A percentile compares a stretch with the other conserved stretches of the same genome.
These are phyloP conservation scores for Obba rivulosa DNA, from an alignment of 768 basidiomycete species.

Conservation along the genomic window DNA sequence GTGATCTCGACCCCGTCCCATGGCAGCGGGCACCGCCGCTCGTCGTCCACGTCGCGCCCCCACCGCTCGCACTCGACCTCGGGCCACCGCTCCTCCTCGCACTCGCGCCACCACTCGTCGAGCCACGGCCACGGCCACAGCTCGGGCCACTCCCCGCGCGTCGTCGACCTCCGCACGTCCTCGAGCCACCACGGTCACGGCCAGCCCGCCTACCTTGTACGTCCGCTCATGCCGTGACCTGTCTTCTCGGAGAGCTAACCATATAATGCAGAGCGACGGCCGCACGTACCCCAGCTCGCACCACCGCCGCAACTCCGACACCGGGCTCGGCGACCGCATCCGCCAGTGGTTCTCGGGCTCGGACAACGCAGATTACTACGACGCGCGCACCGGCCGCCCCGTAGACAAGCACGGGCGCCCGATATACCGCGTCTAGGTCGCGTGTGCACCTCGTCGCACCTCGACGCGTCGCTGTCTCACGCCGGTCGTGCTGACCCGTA, in stretches of 20 bases:
- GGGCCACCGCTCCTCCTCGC: constrained; percentile 12
- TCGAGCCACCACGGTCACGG: not conserved
- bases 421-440: constrained; percentile 34
- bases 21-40: constrained; percentile 9
- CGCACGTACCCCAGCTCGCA: constrained; percentile 7
- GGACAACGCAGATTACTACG: constrained; percentile 14
- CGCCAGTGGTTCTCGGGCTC: constrained; percentile 27
- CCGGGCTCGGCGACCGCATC: constrained; percentile 30
- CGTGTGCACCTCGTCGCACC: constrained; percentile 1
- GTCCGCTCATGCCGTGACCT: not conserved
- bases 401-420: constrained; percentile 54
- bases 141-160: constrained; percentile 2
- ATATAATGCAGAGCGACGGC: constrained; percentile 8
- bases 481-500: too few species aligned
- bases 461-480: constrained; percentile 3
- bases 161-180: not conserved
- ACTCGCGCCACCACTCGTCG: not conserved
- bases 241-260: not conserved
- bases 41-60: constrained; percentile 4
- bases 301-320: constrained; percentile 10
- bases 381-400: constrained; percentile 22
- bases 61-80: constrained; percentile 19
- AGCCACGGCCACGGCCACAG: constrained; percentile 2
- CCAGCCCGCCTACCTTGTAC: constrained; percentile 6
- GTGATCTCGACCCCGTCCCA: constrained; percentile 4